Percentiles rank a stretch among this genome's conserved stretches.
Evolutionary conservation across 148 eudicot species (phyloP).

Genomic region (Selenicereus undatus): DNA sequence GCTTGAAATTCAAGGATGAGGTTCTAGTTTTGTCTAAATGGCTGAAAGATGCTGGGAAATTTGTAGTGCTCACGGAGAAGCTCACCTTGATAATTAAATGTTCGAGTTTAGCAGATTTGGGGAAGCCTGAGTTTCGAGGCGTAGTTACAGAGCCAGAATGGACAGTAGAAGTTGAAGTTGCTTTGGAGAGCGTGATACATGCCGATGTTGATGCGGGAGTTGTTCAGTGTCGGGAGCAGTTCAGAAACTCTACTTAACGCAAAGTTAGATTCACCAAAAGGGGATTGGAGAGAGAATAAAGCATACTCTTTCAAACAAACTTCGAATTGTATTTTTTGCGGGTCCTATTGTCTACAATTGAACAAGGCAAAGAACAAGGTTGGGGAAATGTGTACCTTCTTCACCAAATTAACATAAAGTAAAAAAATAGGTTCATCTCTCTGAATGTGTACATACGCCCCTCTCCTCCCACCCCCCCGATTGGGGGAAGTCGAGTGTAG

Average conservation of each 20-base stretch:
- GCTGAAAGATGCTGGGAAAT: conserved; percentile 59
- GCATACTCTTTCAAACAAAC: conserved; percentile 61
- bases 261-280: conserved; percentile 43
- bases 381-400: conserved; percentile 66
- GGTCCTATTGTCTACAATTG: conserved; percentile 49
- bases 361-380: conserved; percentile 69
- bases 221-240: conserved; percentile 80
- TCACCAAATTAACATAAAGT: conserved; percentile 70
- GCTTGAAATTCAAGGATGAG: conserved; percentile 54
- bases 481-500: too few species aligned
- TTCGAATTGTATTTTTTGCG: conserved; percentile 64
- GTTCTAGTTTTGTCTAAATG: conserved; percentile 60
- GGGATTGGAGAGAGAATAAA: conserved; percentile 31
- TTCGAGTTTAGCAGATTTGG: conserved; percentile 53
- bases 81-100: conserved; percentile 58
- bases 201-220: conserved; percentile 51
- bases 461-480: too few species aligned
- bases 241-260: conserved; percentile 49
- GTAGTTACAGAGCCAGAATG: conserved; percentile 73
- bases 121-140: conserved; percentile 63
- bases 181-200: conserved; percentile 74
- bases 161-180: conserved; percentile 57
- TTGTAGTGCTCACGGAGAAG: conserved; percentile 56
- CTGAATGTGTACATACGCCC: not conserved
- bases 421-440: not conserved